phyloP scores from a whole-genome alignment of 805 yeast species.

The Cyberlindnera maclurae region DNA sequence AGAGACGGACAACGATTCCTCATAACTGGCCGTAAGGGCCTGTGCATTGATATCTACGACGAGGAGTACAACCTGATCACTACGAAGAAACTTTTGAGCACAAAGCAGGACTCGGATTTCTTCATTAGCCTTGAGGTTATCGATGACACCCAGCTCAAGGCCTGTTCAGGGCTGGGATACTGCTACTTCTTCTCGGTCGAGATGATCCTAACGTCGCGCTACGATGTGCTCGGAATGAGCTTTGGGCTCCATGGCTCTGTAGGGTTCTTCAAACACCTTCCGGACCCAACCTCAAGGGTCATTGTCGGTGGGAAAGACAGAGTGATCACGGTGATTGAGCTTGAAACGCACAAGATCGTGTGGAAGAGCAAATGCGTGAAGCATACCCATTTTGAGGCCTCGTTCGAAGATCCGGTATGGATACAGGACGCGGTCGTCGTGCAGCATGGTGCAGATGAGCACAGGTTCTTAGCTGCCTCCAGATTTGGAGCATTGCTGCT shows the following conservation, averaged over 20 bases:
- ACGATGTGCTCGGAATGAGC: conserved; percentile 19
- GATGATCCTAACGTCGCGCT: conserved; percentile 11
- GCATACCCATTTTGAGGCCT: too few relatives aligned
- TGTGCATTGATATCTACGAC: conserved; percentile 12
- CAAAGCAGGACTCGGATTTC: conserved; percentile 17
- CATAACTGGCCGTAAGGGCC: conserved; percentile 15
- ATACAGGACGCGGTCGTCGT: conserved; percentile 16
- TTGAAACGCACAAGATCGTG: conserved; percentile 12
- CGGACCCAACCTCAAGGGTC: conserved; percentile 4
- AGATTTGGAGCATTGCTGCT: conserved; percentile 19
- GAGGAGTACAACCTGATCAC: conserved; percentile 7
- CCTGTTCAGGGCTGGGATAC: conserved; percentile 21
- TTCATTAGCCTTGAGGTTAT: conserved; percentile 13
- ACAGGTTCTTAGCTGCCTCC: conserved; percentile 16
- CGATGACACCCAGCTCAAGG: conserved; percentile 9
- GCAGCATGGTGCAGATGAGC: conserved; percentile 1
- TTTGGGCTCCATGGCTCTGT: conserved; percentile 21
- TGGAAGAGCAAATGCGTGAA: conserved; percentile 11
- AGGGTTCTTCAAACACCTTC: conserved; percentile 14
- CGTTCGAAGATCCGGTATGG: conserved; percentile 11
- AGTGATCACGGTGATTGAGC: conserved; percentile 14
- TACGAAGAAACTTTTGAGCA: conserved; percentile 15
- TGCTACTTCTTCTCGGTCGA: conserved; percentile 17
- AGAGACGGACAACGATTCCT: conserved; percentile 3
- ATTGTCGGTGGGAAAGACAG: conserved; percentile 22